Conservation (phyloP, 805 yeast genomes). For the Saccharomycopsis amapae region DNA sequence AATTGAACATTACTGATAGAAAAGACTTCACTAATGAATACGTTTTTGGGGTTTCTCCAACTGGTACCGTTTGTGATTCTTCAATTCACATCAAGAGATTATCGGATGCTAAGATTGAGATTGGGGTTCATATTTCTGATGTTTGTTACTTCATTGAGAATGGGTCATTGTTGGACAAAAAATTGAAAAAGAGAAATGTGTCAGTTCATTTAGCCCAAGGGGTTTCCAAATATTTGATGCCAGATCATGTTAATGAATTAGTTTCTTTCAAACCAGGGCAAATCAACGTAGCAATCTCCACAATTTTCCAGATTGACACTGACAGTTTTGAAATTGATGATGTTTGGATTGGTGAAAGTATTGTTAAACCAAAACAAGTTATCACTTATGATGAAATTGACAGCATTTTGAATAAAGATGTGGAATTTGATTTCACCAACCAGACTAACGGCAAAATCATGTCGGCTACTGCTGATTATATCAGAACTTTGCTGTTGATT, state of each 20-base stretch:
- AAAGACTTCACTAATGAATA: conserved; percentile 52
- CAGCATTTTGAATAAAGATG: conserved; percentile 34
- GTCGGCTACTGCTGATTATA: conserved; percentile 57
- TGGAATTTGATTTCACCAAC: conserved; percentile 2
- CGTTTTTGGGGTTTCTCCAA: conserved; percentile 55
- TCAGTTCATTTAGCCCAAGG: conserved; percentile 84
- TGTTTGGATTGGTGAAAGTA: conserved; percentile 69
- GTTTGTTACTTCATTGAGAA: conserved; percentile 63
- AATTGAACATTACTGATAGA: conserved; percentile 33
- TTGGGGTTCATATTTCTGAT: conserved; percentile 85
- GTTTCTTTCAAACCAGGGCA: conserved; percentile 57
- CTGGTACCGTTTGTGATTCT: conserved; percentile 57
- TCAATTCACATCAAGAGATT: conserved; percentile 73
- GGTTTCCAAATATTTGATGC: conserved; percentile 56
- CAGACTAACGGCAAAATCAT: conserved; percentile 27
- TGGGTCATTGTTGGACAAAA: conserved; percentile 75
- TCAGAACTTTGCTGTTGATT: conserved; percentile 55
- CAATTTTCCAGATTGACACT: conserved; percentile 74
- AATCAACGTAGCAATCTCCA: conserved; percentile 62
- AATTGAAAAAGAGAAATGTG: conserved; percentile 83
- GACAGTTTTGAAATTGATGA: conserved; percentile 63
- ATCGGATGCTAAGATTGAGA: conserved; percentile 49
- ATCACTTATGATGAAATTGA: conserved; percentile 52
- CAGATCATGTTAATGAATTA: conserved; percentile 51
- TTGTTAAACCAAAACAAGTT: conserved; percentile 54